Percentiles rank a stretch among this genome's conserved stretches.
Conservation (phyloP, 1,284 basidiomycete species). For the Trichosporon faecale region DNA sequence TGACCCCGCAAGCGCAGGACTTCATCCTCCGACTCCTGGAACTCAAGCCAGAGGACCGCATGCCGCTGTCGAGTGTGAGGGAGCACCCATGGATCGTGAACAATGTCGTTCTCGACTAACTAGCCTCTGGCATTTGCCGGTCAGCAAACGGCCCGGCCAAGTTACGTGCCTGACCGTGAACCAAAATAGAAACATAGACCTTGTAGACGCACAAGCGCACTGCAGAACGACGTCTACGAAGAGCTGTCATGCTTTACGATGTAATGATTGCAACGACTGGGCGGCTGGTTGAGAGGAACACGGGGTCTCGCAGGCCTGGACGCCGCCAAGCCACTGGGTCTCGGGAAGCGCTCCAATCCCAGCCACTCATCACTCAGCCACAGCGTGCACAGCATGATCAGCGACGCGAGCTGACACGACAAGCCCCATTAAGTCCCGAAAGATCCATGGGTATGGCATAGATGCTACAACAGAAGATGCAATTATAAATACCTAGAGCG, state of each 20-base stretch:
- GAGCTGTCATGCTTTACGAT: not conserved
- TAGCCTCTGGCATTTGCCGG: too few relatives aligned
- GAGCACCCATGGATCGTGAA: conserved; percentile 76
- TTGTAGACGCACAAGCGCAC: too few relatives aligned
- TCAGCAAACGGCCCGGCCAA: too few relatives aligned
- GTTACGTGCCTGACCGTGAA: not conserved
- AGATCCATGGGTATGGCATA: conserved; percentile 6
- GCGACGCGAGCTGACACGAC: too few relatives aligned
- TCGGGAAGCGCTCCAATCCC: not conserved
- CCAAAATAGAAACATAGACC: not conserved
- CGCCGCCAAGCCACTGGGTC: not conserved
- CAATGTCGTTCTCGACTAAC: conserved; percentile 1
- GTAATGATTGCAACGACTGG: not conserved
- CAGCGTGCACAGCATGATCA: not conserved
- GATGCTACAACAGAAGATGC: conserved; percentile 8
- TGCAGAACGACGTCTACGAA: not conserved
- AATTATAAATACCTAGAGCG: not conserved
- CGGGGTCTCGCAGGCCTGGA: not conserved
- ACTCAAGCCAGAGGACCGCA: conserved; percentile 72
- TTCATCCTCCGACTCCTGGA: conserved; percentile 74
- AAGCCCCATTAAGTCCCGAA: not conserved
- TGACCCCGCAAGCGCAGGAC: conserved; percentile 62
- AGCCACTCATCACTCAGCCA: not conserved
- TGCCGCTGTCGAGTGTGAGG: conserved; percentile 72
- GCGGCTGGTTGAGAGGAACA: too few relatives aligned